Percentiles rank a stretch among this genome's conserved stretches.
These are phyloP conservation scores for Pythium chondricola DNA, from an alignment of 352 stramenopile genomes.

Conservation along the genomic window DNA sequence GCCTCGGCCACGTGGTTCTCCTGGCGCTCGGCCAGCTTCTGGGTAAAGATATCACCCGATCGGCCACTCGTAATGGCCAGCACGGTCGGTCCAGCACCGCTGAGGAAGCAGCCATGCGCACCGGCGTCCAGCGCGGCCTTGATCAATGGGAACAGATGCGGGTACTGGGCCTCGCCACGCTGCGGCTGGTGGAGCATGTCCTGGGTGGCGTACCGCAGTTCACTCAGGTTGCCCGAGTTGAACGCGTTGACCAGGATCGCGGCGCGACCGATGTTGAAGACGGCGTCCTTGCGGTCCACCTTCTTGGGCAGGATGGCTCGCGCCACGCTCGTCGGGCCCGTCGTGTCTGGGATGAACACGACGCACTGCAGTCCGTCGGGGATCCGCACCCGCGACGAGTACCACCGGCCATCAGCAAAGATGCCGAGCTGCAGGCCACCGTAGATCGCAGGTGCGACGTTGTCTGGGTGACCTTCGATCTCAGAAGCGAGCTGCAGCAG, in stretches of 20 bases:
- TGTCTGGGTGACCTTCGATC: conserved; percentile 99
- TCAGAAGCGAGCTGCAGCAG: conserved; percentile 95
- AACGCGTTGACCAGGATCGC: conserved; percentile 98
- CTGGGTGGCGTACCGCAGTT: conserved; percentile 93
- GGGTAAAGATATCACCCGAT: conserved; percentile 98
- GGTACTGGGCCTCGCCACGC: conserved; percentile 92
- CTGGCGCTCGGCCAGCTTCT: conserved; percentile 85
- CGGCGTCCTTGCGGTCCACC: conserved; percentile 89
- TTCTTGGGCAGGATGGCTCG: conserved; percentile 90
- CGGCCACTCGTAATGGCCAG: conserved; percentile 97
- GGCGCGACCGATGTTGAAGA: conserved; percentile 96
- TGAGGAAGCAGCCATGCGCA: conserved; percentile 94
- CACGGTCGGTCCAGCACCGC: conserved; percentile 95
- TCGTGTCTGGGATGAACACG: conserved; percentile 98
- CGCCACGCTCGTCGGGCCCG: conserved; percentile 91
- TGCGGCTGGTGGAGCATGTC: conserved; percentile 96
- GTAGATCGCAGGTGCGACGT: conserved; percentile 98
- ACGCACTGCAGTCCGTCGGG: conserved; percentile 96
- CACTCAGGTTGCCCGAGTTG: conserved; percentile 94
- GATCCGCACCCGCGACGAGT: conserved; percentile 95
- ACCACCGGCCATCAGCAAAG: conserved; percentile 93
- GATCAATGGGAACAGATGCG: conserved; percentile 96
- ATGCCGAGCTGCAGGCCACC: conserved; percentile 95
- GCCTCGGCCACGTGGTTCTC: conserved; percentile 93
- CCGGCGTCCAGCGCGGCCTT: conserved; percentile 93